These are phyloP conservation scores for Verticillium tricorpus DNA, from an alignment of 2,329 filamentous ascomycete species.

Conservation along the genomic window DNA sequence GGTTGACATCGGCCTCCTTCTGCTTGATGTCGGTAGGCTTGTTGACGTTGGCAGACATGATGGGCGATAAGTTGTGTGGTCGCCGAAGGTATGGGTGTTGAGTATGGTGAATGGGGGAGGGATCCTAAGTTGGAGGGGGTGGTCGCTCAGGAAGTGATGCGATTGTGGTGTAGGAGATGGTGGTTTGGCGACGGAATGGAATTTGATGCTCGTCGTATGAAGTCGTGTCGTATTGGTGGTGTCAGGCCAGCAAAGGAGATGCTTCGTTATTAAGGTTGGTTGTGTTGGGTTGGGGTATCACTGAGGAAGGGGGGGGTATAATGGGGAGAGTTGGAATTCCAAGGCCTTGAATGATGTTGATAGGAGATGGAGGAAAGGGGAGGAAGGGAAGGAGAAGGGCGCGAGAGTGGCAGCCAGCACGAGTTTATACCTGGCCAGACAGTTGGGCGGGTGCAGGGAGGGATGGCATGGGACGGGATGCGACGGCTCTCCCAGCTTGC, in stretches of 20 bases:
- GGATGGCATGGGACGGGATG: neutral
- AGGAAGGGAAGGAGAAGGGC: neutral
- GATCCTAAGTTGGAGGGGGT: neutral
- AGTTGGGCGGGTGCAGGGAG: neutral
- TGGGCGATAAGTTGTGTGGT: neutral
- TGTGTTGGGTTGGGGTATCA: neutral
- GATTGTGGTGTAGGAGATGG: neutral
- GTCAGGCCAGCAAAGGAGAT: neutral
- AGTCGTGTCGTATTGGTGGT: neutral
- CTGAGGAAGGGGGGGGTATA: conserved; percentile 1
- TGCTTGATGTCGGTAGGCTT: conserved; percentile 66
- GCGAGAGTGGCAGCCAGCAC: neutral
- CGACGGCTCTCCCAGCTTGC: neutral
- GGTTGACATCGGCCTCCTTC: conserved; percentile 84
- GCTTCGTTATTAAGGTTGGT: neutral
- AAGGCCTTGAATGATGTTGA: neutral
- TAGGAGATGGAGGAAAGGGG: neutral
- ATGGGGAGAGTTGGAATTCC: neutral
- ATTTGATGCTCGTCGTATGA: neutral
- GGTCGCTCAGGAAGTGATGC: neutral
- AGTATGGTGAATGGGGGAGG: neutral
- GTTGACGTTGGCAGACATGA: conserved; percentile 55
- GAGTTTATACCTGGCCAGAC: conserved; percentile 1
- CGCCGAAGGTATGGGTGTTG: neutral
- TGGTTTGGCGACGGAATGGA: neutral